A percentile compares a stretch with the other conserved stretches of the same genome.
These are phyloP conservation scores for Hirsutella thompsonii DNA, from an alignment of 2,329 filamentous ascomycete genomes.

Conservation along the genomic window DNA sequence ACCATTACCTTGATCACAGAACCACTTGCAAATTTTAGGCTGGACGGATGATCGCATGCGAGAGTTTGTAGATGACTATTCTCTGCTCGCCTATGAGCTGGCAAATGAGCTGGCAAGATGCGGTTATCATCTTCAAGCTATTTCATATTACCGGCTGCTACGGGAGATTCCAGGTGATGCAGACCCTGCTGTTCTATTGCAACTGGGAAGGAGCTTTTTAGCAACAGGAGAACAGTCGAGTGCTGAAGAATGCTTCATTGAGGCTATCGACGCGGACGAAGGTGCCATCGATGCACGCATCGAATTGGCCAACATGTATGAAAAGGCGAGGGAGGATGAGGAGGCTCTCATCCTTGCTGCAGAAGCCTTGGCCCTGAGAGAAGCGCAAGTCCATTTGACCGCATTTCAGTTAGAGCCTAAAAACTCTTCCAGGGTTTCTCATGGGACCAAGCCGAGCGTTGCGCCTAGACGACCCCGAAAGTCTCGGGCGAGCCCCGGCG, in stretches of 20 bases:
- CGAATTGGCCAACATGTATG: constrained; percentile 74
- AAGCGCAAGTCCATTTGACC: constrained; percentile 22
- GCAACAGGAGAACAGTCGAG: constrained; percentile 48
- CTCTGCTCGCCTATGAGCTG: constrained; percentile 66
- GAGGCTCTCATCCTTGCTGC: constrained; percentile 67
- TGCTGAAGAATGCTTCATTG: constrained; percentile 67
- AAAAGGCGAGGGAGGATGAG: constrained; percentile 57
- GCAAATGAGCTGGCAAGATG: constrained; percentile 29
- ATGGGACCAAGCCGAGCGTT: background rate
- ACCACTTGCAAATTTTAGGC: constrained; percentile 58
- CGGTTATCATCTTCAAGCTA: constrained; percentile 23
- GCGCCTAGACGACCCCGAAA: background rate
- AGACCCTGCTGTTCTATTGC: constrained; percentile 39
- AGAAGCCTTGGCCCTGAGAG: constrained; percentile 56
- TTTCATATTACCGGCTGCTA: constrained; percentile 44
- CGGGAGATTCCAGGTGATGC: constrained; percentile 31
- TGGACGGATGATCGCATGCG: constrained; percentile 37
- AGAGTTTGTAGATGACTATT: constrained; percentile 49
- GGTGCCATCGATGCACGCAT: constrained; percentile 64
- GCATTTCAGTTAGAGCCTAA: background rate
- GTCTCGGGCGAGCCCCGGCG: constrained; percentile 1
- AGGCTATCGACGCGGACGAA: constrained; percentile 58
- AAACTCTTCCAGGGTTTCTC: background rate
- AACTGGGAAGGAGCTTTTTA: constrained; percentile 57
- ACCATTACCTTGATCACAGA: constrained; percentile 23